Evolutionary conservation across 2,329 filamentous ascomycete genomes (phyloP).

Genomic region (Epichloe typhina): DNA sequence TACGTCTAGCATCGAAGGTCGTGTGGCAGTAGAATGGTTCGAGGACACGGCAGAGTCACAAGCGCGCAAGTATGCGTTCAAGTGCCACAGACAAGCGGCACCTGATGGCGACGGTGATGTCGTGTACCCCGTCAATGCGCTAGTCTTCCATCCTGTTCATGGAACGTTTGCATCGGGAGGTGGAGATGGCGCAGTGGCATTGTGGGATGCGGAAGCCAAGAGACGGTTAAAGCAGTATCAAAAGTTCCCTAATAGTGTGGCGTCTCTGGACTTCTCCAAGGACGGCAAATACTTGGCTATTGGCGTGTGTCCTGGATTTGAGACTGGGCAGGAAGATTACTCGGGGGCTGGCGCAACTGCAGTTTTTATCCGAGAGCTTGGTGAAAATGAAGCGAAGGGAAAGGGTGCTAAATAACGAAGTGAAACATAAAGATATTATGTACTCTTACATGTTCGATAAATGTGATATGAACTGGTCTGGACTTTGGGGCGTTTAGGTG

Average conservation of each 20-base stretch:
- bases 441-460: neutral
- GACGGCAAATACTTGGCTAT: constrained; percentile 71
- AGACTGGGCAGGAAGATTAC: constrained; percentile 73
- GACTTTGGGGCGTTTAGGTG: constrained; percentile 16
- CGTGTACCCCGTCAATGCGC: constrained; percentile 81
- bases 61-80: constrained; percentile 94
- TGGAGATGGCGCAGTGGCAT: constrained; percentile 78
- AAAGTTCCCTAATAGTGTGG: constrained; percentile 66
- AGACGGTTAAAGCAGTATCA: constrained; percentile 81
- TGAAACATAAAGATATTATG: neutral
- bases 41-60: constrained; percentile 79
- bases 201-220: constrained; percentile 90
- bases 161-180: constrained; percentile 84
- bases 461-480: neutral
- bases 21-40: constrained; percentile 96
- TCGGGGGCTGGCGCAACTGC: constrained; percentile 58
- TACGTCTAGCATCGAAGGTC: constrained; percentile 82
- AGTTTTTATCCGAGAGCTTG: constrained; percentile 70
- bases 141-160: constrained; percentile 72
- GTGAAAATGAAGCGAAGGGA: constrained; percentile 76
- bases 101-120: constrained; percentile 56
- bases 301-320: constrained; percentile 74
- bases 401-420: constrained; percentile 54
- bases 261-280: constrained; percentile 61
- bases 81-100: constrained; percentile 76